Conservation (phyloP, 352 stramenopile genomes). For the Phytophthora capsici region DNA sequence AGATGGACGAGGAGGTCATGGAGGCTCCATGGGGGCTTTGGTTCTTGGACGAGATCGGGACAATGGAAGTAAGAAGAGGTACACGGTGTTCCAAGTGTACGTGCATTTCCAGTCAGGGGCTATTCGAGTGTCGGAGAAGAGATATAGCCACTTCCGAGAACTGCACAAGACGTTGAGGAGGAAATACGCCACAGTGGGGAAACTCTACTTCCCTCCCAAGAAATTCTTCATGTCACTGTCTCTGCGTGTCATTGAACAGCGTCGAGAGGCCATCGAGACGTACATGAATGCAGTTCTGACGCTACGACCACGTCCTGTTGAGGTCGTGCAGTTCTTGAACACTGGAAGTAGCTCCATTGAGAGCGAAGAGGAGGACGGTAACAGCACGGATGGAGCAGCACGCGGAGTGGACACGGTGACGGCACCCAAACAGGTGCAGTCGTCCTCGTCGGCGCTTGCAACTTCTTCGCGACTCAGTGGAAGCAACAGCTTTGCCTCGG, state of each 20-base stretch:
- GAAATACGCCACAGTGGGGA: slow-evolving; percentile 82
- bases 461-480: slow-evolving; percentile 29
- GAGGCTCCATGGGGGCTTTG: slow-evolving; percentile 43
- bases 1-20: slow-evolving; percentile 42
- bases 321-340: slow-evolving; percentile 76
- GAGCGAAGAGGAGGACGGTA: slow-evolving; percentile 70
- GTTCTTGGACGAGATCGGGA: slow-evolving; percentile 32
- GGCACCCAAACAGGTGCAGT: slow-evolving; percentile 38
- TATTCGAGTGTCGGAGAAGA: slow-evolving; percentile 71
- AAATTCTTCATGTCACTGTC: slow-evolving; percentile 91
- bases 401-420: slow-evolving; percentile 35
- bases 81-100: slow-evolving; percentile 81
- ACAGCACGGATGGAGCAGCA: slow-evolving; percentile 46
- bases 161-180: slow-evolving; percentile 81
- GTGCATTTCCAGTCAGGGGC: slow-evolving; percentile 78
- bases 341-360: slow-evolving; percentile 44
- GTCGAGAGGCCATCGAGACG: slow-evolving; percentile 79
- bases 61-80: slow-evolving; percentile 60
- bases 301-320: slow-evolving; percentile 63
- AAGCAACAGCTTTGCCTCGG: slow-evolving; percentile 28
- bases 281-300: slow-evolving; percentile 86
- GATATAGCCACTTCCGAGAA: slow-evolving; percentile 86
- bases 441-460: slow-evolving; percentile 31
- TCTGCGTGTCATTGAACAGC: slow-evolving; percentile 87
- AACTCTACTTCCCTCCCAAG: slow-evolving; percentile 87